Evolutionary conservation across 345 rosid genomes (phyloP).

Genomic region (Orychophragmus violaceus): DNA sequence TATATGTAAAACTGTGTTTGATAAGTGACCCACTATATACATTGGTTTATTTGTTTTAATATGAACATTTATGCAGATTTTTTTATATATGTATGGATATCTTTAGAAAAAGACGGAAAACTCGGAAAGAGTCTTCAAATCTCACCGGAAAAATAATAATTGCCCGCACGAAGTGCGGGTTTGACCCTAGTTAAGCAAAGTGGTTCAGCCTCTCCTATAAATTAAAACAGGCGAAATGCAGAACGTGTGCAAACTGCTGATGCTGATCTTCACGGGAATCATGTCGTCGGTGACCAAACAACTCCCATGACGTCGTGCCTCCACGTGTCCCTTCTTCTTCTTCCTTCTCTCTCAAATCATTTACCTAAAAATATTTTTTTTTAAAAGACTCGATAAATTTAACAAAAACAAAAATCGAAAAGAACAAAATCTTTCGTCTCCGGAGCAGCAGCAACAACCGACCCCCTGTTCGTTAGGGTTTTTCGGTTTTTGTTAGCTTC

Average conservation of each 20-base stretch:
- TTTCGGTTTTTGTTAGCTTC: constrained; percentile 29
- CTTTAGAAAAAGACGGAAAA: too few species aligned
- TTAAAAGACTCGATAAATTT: background rate
- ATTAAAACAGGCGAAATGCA: background rate
- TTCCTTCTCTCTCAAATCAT: constrained; percentile 24
- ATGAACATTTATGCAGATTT: too few species aligned
- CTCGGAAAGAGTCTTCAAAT: too few species aligned
- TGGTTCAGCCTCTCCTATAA: background rate
- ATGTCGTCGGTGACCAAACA: background rate
- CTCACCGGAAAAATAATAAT: too few species aligned
- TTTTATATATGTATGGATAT: too few species aligned
- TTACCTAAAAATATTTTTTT: constrained; percentile 16
- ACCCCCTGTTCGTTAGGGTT: constrained; percentile 29
- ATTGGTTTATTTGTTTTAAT: too few species aligned
- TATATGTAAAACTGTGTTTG: too few species aligned
- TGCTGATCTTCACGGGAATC: constrained; percentile 13
- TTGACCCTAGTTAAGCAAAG: background rate
- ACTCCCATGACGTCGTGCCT: constrained; percentile 6
- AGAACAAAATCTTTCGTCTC: background rate
- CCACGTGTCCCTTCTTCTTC: constrained; percentile 27
- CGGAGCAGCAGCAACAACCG: constrained; percentile 25
- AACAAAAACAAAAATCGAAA: background rate
- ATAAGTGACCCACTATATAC: too few species aligned
- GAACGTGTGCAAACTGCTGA: constrained; percentile 18
- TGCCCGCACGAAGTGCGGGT: too few species aligned